phyloP scores from a whole-genome alignment of 805 yeast genomes.

The Yarrowia phangngaensis region DNA sequence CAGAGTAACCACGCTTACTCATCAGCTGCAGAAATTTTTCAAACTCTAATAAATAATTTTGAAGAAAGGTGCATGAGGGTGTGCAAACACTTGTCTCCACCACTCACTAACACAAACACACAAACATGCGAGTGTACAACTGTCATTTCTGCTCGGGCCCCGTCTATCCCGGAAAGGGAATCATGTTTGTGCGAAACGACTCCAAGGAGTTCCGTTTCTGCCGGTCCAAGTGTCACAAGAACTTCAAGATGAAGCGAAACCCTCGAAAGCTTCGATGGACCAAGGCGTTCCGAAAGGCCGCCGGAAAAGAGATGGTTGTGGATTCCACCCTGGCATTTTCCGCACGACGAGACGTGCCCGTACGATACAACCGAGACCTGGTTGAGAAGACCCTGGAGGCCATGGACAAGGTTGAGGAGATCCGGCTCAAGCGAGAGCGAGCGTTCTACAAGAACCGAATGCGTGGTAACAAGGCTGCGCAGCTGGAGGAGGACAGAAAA shows the following conservation, averaged over 20 bases:
- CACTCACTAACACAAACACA: background rate
- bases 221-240: constrained; percentile 95
- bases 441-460: constrained; percentile 99
- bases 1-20: too few species aligned
- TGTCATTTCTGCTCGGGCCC: constrained; percentile 76
- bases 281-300: constrained; percentile 97
- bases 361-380: constrained; percentile 92
- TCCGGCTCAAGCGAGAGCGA: constrained; percentile 92
- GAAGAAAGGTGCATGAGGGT: background rate
- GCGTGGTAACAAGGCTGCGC: constrained; percentile 92
- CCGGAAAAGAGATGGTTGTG: constrained; percentile 97
- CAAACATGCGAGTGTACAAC: constrained; percentile 45
- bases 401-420: constrained; percentile 93
- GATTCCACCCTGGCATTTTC: constrained; percentile 95
- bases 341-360: constrained; percentile 96
- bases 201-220: constrained; percentile 97
- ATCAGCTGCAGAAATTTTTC: constrained; percentile 27
- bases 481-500: constrained; percentile 79
- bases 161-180: constrained; percentile 73
- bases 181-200: constrained; percentile 96
- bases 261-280: constrained; percentile 99
- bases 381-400: constrained; percentile 92
- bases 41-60: constrained; percentile 23
- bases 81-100: background rate
- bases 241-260: constrained; percentile 96